Percentiles rank a stretch among this genome's conserved stretches.
phyloP scores from a whole-genome alignment of 2,329 filamentous ascomycete genomes.

The Penicillium hordei region DNA sequence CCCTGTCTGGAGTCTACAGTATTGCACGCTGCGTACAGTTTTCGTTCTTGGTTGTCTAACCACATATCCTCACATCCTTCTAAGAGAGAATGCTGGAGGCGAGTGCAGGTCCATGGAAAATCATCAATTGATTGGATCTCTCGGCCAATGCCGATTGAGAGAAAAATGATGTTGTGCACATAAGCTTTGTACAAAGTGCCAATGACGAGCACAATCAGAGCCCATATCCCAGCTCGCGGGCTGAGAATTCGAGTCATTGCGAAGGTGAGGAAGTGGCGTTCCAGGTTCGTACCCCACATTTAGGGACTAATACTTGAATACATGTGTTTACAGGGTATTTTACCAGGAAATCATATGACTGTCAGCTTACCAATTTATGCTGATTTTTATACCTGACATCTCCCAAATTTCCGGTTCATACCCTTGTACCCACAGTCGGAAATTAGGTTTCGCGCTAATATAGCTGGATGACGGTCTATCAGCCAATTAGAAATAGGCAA shows the following conservation, averaged over 20 bases:
- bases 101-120: constrained; percentile 32
- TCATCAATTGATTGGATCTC: constrained; percentile 31
- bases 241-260: not conserved
- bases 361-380: too few relatives aligned
- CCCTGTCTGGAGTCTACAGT: not conserved
- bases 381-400: too few relatives aligned
- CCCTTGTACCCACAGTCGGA: too few relatives aligned
- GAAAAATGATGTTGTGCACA: not conserved
- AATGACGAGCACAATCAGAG: not conserved
- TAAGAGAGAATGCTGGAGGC: constrained; percentile 27
- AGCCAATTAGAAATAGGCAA: too few relatives aligned
- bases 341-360: too few relatives aligned
- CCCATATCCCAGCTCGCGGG: not conserved
- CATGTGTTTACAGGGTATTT: too few relatives aligned
- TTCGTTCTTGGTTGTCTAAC: constrained; percentile 21
- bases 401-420: too few relatives aligned
- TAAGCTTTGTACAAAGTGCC: not conserved
- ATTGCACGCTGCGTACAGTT: not conserved
- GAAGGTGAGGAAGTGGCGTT: not conserved
- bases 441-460: too few relatives aligned
- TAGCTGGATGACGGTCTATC: too few relatives aligned
- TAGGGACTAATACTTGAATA: not conserved
- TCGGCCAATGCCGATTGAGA: constrained; percentile 14
- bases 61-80: constrained; percentile 34
- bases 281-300: not conserved